Evolutionary conservation across 495 filamentous ascomycete genomes (phyloP).

Genomic region (Lophium mytilinum): DNA sequence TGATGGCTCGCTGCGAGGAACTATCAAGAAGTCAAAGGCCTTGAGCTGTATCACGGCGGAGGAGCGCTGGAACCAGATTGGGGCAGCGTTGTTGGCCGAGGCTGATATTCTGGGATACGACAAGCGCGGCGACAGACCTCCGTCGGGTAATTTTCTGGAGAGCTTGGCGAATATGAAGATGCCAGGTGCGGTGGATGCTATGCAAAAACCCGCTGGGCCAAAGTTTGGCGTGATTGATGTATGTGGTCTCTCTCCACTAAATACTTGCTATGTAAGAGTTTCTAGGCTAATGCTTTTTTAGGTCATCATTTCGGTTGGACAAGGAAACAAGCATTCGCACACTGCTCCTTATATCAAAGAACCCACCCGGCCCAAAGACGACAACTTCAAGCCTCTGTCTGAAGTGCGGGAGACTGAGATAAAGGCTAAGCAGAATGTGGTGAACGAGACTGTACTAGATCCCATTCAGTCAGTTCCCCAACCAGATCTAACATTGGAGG

Average conservation of each 20-base stretch:
- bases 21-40: background rate
- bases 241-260: no score
- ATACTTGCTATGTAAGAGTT: no score
- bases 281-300: no score
- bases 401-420: background rate
- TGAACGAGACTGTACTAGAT: background rate
- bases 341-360: slow-evolving; percentile 20
- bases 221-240: slow-evolving; percentile 38
- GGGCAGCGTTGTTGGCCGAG: slow-evolving; percentile 26
- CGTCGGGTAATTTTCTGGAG: slow-evolving; percentile 35
- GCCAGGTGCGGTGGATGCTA: slow-evolving; percentile 22
- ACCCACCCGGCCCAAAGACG: slow-evolving; percentile 25
- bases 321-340: slow-evolving; percentile 24
- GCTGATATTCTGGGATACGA: slow-evolving; percentile 29
- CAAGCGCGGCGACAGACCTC: slow-evolving; percentile 23
- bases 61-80: slow-evolving; percentile 33
- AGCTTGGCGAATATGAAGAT: slow-evolving; percentile 30
- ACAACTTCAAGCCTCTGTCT: background rate
- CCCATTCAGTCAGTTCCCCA: background rate
- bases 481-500: no score
- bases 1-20: slow-evolving; percentile 12
- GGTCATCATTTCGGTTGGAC: slow-evolving; percentile 30
- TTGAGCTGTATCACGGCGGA: slow-evolving; percentile 5
- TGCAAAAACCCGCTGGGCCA: slow-evolving; percentile 25
- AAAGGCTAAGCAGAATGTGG: background rate